These are phyloP conservation scores for Skeletonema marinoi DNA, from an alignment of 108 stramenopile genomes.

Conservation along the genomic window DNA sequence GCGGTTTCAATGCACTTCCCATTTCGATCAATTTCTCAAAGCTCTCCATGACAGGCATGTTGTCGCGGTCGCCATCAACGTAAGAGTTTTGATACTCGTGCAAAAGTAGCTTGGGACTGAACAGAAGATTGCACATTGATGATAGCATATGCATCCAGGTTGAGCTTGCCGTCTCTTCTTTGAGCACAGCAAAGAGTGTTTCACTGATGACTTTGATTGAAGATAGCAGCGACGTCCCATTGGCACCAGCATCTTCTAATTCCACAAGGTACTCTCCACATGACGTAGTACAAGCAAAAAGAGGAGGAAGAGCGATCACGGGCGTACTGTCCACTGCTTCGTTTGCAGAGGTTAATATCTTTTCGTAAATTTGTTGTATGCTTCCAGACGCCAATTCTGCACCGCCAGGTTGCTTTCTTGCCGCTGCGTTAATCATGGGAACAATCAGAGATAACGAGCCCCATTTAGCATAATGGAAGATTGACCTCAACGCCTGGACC, in stretches of 20 bases:
- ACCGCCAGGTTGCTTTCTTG: neutral
- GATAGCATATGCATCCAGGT: slow-evolving; percentile 74
- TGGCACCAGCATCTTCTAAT: slow-evolving; percentile 19
- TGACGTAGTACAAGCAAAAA: slow-evolving; percentile 59
- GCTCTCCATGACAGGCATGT: slow-evolving; percentile 62
- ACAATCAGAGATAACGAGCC: slow-evolving; percentile 42
- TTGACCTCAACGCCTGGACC: slow-evolving; percentile 58
- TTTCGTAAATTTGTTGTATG: slow-evolving; percentile 18
- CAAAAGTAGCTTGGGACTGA: slow-evolving; percentile 55
- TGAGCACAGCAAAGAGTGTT: slow-evolving; percentile 64
- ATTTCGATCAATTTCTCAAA: slow-evolving; percentile 67
- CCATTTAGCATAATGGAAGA: slow-evolving; percentile 73
- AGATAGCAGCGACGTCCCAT: slow-evolving; percentile 22
- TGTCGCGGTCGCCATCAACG: slow-evolving; percentile 9
- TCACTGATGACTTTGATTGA: slow-evolving; percentile 51
- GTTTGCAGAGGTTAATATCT: slow-evolving; percentile 41
- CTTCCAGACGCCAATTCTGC: slow-evolving; percentile 9
- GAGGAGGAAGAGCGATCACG: slow-evolving; percentile 58
- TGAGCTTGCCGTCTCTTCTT: slow-evolving; percentile 46
- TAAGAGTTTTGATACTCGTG: slow-evolving; percentile 57
- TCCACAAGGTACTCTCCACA: slow-evolving; percentile 25
- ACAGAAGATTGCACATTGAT: slow-evolving; percentile 68
- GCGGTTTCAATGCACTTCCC: slow-evolving; percentile 61
- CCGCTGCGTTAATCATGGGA: slow-evolving; percentile 25
- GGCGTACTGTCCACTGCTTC: slow-evolving; percentile 64